Conservation (phyloP, 257 asterid species). For the Fraxinus excelsior region DNA sequence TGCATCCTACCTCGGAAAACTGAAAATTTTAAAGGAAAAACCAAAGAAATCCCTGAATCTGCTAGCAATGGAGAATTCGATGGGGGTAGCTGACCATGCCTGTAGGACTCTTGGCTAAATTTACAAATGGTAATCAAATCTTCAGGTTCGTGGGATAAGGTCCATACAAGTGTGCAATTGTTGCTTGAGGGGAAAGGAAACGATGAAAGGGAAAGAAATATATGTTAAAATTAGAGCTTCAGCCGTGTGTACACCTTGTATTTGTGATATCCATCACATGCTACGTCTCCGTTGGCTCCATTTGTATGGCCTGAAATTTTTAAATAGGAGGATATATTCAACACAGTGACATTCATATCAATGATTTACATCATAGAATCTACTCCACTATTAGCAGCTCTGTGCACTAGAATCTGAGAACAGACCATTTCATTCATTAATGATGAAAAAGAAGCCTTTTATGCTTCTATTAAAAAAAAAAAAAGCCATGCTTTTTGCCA, state of each 20-base stretch:
- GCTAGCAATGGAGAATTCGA: not conserved
- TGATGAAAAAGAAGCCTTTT: not conserved
- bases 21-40: not conserved
- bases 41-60: not conserved
- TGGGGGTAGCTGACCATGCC: not conserved
- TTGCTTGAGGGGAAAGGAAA: not conserved
- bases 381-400: not conserved
- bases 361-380: not conserved
- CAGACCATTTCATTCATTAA: not conserved
- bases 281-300: slow-evolving; percentile 48
- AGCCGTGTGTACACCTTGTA: slow-evolving; percentile 38
- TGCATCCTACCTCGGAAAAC: not conserved
- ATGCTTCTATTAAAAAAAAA: not conserved
- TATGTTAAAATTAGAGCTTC: not conserved
- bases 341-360: not conserved
- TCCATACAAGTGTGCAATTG: not conserved
- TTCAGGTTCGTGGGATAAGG: not conserved
- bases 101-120: not conserved
- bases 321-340: not conserved
- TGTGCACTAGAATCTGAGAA: not conserved
- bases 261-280: slow-evolving; percentile 57
- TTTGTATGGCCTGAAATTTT: slow-evolving; percentile 32
- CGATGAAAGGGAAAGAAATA: not conserved
- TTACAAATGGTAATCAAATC: not conserved
- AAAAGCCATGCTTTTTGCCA: not conserved